Evolutionary conservation across 805 yeast genomes (phyloP).

Genomic region (Candida montana): DNA sequence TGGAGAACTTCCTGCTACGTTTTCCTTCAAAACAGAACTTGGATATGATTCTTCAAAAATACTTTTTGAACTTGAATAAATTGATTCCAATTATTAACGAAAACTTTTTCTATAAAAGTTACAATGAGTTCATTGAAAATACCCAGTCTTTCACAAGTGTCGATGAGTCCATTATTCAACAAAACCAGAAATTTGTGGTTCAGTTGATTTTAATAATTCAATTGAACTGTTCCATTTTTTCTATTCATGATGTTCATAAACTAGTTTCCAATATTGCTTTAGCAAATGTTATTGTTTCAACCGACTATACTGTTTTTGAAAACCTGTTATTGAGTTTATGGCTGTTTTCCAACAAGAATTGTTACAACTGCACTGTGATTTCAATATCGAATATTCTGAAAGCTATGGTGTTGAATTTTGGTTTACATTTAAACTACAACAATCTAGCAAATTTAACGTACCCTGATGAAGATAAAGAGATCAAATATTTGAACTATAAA

Average conservation of each 20-base stretch:
- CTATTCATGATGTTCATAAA: conserved; percentile 25
- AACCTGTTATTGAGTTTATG: conserved; percentile 19
- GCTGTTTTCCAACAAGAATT: conserved; percentile 24
- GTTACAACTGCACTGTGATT: conserved; percentile 21
- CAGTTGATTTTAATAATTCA: conserved; percentile 39
- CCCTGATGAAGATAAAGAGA: conserved; percentile 19
- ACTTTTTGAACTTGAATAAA: conserved; percentile 21
- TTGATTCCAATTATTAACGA: conserved; percentile 25
- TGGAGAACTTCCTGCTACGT: conserved; percentile 18
- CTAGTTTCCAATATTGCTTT: conserved; percentile 17
- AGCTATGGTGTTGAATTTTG: conserved; percentile 22
- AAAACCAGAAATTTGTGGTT: conserved; percentile 26
- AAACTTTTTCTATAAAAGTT: conserved; percentile 18
- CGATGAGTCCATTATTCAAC: conserved; percentile 1
- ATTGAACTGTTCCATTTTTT: conserved; percentile 24
- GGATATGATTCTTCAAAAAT: conserved; percentile 23
- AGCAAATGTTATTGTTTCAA: conserved; percentile 11
- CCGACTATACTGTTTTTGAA: conserved; percentile 20
- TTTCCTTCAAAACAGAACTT: conserved; percentile 25
- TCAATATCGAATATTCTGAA: conserved; percentile 17
- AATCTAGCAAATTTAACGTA: conserved; percentile 15
- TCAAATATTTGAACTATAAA: conserved; percentile 11
- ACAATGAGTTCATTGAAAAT: conserved; percentile 15
- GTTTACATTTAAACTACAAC: conserved; percentile 23
- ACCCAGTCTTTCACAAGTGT: conserved; percentile 9